Evolutionary conservation across 2,329 filamentous ascomycete species (phyloP).

Genomic region (Talaromyces pinophilus): DNA sequence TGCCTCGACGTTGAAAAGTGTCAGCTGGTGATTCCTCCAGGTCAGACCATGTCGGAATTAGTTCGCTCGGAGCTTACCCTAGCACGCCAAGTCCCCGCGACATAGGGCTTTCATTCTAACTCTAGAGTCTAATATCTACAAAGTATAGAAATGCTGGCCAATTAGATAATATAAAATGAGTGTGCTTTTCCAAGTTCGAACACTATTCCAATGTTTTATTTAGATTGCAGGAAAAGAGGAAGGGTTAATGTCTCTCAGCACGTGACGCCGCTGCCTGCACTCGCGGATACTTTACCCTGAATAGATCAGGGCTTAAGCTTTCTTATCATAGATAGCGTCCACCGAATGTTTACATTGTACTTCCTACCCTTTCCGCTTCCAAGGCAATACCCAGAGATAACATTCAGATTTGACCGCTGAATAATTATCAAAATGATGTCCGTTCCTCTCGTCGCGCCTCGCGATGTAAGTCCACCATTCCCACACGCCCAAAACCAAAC

Average conservation of each 20-base stretch:
- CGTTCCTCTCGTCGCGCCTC: constrained; percentile 17
- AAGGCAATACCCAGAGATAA: neutral
- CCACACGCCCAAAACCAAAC: neutral
- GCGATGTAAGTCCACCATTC: constrained; percentile 23
- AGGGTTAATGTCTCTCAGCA: too few species aligned
- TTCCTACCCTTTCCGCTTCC: neutral
- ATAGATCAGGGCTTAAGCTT: too few species aligned
- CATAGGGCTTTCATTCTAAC: too few species aligned
- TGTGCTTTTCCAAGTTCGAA: too few species aligned
- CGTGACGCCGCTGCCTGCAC: too few species aligned
- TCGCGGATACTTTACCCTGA: too few species aligned
- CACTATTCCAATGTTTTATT: too few species aligned
- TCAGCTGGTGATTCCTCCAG: neutral
- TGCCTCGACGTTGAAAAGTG: neutral
- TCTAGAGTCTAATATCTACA: too few species aligned
- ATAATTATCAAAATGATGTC: constrained; percentile 35
- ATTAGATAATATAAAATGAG: too few species aligned
- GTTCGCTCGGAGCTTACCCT: neutral
- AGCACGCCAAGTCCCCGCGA: too few species aligned
- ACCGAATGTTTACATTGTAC: neutral
- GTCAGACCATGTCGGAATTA: constrained; percentile 18
- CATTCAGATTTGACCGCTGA: constrained; percentile 26
- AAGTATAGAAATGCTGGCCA: too few species aligned
- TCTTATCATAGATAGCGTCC: neutral
- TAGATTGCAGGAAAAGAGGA: too few species aligned